Evolutionary conservation across 441 rosid genomes (phyloP), one percentile per base, ranked within the genome.

Genomic region (Isatis lusitanica): DNA sequence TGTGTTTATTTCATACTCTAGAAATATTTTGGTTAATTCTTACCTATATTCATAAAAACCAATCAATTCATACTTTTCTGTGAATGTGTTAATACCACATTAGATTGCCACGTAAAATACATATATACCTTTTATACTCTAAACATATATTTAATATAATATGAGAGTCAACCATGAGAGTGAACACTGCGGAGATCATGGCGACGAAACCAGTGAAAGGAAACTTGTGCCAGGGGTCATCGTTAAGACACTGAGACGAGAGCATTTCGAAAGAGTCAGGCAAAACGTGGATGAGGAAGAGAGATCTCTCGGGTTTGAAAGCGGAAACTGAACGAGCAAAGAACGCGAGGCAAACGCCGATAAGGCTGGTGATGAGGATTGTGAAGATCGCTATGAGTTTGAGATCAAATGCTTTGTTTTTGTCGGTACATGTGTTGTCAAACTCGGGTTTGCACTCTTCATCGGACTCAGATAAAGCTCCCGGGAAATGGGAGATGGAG

Each of bases 131-230:
- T 24, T 24, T 24, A 24, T 24, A 3, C 26, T 24, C 26, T 24
- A 24, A 24, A 24, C 26, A 24, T 24, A 24, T 24, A 24, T 24
- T 24, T 24, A n/a, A n/a, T n/a, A n/a, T n/a, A n/a, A n/a, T n/a
- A n/a, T n/a, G n/a, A n/a, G 77, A 77, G 50, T 77, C 80, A 59
- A 77, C 70, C 80, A 77, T 77, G 38, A 77, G 70, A 1, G 74
- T 72, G 56, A 77, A 72, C n/a, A 67, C 30, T 11, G 70, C 74
- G 0, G 77, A 77, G 42, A 72, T 13, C 81, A 77, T 77, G 15
- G 80, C 74, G 4, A 72, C 74, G 0, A 77, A 72, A 0, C 73
- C 77, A 1, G 80, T 52, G 69, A 77, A 77, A 52, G 77, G 43
- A 72, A 77, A 77, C 52, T 72, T 72, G 52, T 66, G 77, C 70